These are phyloP conservation scores for Solanum piurae DNA, from an alignment of 257 asterid genomes.

Conservation along the genomic window DNA sequence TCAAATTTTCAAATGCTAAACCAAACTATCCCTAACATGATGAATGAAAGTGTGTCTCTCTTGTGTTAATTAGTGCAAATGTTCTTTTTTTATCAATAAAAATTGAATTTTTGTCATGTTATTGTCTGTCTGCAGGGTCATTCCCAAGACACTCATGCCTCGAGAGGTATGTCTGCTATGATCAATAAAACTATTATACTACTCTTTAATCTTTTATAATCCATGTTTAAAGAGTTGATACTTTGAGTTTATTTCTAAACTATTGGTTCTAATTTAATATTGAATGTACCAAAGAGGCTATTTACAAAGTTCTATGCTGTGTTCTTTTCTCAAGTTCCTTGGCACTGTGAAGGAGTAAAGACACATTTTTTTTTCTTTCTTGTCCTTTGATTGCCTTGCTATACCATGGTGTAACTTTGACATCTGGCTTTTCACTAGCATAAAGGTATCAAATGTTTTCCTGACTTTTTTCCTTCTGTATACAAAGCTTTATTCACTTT, in stretches of 20 bases:
- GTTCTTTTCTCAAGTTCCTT: neutral
- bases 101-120: conserved; percentile 47
- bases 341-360: neutral
- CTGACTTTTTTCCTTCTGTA: conserved; percentile 20
- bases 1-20: neutral
- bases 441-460: conserved; percentile 20
- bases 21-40: neutral
- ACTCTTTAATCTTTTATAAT: neutral
- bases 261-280: neutral
- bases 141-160: conserved; percentile 99
- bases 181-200: conserved; percentile 13
- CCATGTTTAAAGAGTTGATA: neutral
- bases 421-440: conserved; percentile 23
- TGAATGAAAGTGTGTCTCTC: neutral
- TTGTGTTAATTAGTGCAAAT: neutral
- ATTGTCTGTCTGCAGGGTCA: conserved; percentile 73
- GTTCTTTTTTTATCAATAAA: conserved; percentile 6
- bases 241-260: neutral
- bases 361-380: conserved; percentile 1
- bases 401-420: conserved; percentile 7
- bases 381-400: conserved; percentile 28
- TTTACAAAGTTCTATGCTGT: neutral
- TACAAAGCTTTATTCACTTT: conserved; percentile 20
- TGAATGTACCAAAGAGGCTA: neutral
- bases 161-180: conserved; percentile 70